phyloP scores from a whole-genome alignment of 805 yeast species.

The Ogataea kodamae region DNA sequence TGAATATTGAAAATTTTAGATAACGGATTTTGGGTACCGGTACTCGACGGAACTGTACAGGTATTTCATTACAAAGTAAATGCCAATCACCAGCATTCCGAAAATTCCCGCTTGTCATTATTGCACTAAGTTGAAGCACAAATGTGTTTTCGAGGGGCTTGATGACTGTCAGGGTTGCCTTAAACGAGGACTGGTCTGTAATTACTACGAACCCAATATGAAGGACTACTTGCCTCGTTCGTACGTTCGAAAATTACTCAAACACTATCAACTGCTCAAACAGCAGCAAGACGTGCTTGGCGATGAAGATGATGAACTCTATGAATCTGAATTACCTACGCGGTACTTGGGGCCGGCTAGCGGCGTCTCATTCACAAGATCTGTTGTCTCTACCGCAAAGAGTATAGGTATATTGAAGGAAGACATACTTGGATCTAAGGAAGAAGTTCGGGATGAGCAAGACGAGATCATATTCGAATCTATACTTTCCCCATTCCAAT shows the following conservation, averaged over 20 bases:
- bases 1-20: too few relatives aligned
- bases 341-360: slow-evolving; percentile 2
- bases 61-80: too few relatives aligned
- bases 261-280: not conserved
- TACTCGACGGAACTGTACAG: too few relatives aligned
- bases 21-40: too few relatives aligned
- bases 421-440: not conserved
- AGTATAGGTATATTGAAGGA: not conserved
- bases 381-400: slow-evolving; percentile 1
- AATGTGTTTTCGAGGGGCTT: slow-evolving; percentile 1
- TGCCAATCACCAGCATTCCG: slow-evolving; percentile 1
- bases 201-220: slow-evolving; percentile 3
- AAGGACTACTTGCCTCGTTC: slow-evolving; percentile 4
- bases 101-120: slow-evolving; percentile 3
- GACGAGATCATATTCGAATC: not conserved
- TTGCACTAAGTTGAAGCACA: slow-evolving; percentile 2
- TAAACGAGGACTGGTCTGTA: not conserved
- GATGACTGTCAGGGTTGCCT: slow-evolving; percentile 3
- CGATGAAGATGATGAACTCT: not conserved
- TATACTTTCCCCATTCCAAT: not conserved
- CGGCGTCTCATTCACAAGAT: slow-evolving; percentile 2
- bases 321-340: not conserved
- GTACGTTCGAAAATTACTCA: slow-evolving; percentile 1
- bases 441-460: not conserved
- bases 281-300: not conserved